phyloP scores from a whole-genome alignment of 2,329 filamentous ascomycete genomes.

The Epichloe typhina region DNA sequence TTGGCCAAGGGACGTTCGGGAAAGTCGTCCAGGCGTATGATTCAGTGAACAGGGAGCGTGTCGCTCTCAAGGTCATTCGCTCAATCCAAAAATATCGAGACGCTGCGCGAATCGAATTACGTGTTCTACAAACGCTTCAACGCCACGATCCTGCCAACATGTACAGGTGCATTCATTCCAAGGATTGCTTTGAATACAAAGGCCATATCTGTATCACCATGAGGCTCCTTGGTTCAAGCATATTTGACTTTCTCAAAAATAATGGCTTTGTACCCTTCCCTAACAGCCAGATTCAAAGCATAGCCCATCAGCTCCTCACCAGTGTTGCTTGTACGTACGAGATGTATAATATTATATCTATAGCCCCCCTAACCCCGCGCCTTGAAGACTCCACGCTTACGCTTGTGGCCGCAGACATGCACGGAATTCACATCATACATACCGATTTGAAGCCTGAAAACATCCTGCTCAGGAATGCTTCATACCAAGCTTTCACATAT shows the following conservation, averaged over 20 bases:
- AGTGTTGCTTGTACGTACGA: slow-evolving; percentile 79
- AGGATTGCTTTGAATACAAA: slow-evolving; percentile 93
- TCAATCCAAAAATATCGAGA: slow-evolving; percentile 98
- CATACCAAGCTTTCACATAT: slow-evolving; percentile 59
- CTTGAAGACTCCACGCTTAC: too few species aligned
- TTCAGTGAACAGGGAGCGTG: slow-evolving; percentile 58
- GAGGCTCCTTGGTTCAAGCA: slow-evolving; percentile 76
- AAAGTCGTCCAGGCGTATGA: slow-evolving; percentile 94
- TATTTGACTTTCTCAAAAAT: slow-evolving; percentile 95
- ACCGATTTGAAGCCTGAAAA: slow-evolving; percentile 66
- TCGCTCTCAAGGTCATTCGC: slow-evolving; percentile 95
- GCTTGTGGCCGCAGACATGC: slow-evolving; percentile 30
- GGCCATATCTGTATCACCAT: slow-evolving; percentile 87
- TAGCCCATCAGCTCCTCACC: slow-evolving; percentile 91
- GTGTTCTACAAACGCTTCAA: slow-evolving; percentile 81
- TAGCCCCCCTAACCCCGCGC: too few species aligned
- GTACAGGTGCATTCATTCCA: slow-evolving; percentile 91
- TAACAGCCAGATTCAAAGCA: slow-evolving; percentile 95
- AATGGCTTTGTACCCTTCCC: slow-evolving; percentile 95
- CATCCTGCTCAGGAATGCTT: slow-evolving; percentile 51
- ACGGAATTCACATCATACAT: slow-evolving; percentile 94
- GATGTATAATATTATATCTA: too few species aligned
- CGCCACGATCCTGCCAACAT: slow-evolving; percentile 85
- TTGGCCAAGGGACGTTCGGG: slow-evolving; percentile 95
- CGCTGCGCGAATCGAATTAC: slow-evolving; percentile 84